Base-by-base conservation (phyloP, 169 alveolate genomes). In the Cryptosporidium baileyi region DNA sequence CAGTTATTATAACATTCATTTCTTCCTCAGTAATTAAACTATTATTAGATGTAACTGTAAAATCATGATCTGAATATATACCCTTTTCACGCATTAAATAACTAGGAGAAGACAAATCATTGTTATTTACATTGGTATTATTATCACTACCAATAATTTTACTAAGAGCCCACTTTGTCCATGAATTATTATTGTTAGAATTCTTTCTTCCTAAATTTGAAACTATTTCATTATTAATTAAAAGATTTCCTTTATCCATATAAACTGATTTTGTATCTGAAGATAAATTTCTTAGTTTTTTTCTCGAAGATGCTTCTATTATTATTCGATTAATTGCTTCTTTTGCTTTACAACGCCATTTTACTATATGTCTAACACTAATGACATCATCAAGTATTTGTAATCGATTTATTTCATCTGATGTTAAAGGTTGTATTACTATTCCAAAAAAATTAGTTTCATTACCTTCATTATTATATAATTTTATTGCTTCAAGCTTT, bases 151-250 rank as follows among this genome's bases (percentile, higher is more conserved):
- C 85, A 3, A 59, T 54, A 41, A 74, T 54, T 60, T 74, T 74
- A 3, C 59, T 47, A 36, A 74, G 28, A n/a, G 85, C 85, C 85
- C 85, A 74, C 38, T 52, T 26, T 74, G 85, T 74, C 85, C 85
- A 74, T 11, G 85, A 74, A 9, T 30, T 41, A 54, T 2, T 54
- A 38, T 24, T 57, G 15, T 2, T 32, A 19, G 28, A 7, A n/a
- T 2, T 47, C 7, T 51, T 34, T 4, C 7, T 40, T 13, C 28
- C 41, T 17, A 47, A 15, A 17, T 47, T 6, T 13, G 51, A 38
- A 1, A 24, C 43, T 3, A 61, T 19, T 8, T 40, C 52, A 30
- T 51, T 34, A 57, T 54, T 51, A 17, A 54, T 40, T 7, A 38
- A 38, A 9, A 74, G 28, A 74, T 65, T 65, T 13, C 81, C 81